Percentiles rank a stretch among this genome's conserved stretches.
phyloP scores from a whole-genome alignment of 1,284 basidiomycete species.

The Erythrobasidium hasegawianum region DNA sequence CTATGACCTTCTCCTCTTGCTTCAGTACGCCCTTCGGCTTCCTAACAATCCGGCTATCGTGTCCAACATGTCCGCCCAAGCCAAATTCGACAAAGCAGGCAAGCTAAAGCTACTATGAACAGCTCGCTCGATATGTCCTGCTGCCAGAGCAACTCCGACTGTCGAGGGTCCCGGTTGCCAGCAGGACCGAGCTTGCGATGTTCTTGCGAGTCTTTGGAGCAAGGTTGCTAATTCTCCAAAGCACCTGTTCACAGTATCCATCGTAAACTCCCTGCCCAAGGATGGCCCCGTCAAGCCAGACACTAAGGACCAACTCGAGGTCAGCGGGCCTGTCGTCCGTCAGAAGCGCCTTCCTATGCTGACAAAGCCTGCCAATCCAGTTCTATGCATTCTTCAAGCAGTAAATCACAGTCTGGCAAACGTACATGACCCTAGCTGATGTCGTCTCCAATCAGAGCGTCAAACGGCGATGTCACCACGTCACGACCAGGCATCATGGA shows the following conservation, averaged over 20 bases:
- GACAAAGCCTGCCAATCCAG: slow-evolving; percentile 52
- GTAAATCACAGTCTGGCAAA: background rate
- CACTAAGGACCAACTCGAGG: slow-evolving; percentile 61
- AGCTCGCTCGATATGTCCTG: too few relatives aligned
- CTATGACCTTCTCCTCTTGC: too few relatives aligned
- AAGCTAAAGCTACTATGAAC: background rate
- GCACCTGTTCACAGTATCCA: slow-evolving; percentile 19
- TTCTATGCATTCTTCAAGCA: slow-evolving; percentile 93
- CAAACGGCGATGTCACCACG: slow-evolving; percentile 66
- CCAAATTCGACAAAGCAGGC: slow-evolving; percentile 76
- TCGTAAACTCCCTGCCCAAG: slow-evolving; percentile 60
- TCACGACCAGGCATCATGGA: slow-evolving; percentile 67
- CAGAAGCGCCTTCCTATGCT: background rate
- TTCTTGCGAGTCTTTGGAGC: background rate
- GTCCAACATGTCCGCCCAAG: slow-evolving; percentile 49
- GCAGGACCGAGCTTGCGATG: background rate
- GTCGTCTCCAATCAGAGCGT: slow-evolving; percentile 55
- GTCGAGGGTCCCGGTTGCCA: background rate
- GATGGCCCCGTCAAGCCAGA: slow-evolving; percentile 73
- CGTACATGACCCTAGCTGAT: background rate
- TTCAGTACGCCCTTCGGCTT: too few relatives aligned
- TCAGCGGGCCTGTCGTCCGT: slow-evolving; percentile 39
- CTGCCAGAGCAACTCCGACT: too few relatives aligned
- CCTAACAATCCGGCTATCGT: too few relatives aligned
- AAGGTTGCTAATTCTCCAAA: background rate